These are phyloP conservation scores for Coniochaeta prunicola DNA, from an alignment of 2,329 filamentous ascomycete species.

Conservation along the genomic window DNA sequence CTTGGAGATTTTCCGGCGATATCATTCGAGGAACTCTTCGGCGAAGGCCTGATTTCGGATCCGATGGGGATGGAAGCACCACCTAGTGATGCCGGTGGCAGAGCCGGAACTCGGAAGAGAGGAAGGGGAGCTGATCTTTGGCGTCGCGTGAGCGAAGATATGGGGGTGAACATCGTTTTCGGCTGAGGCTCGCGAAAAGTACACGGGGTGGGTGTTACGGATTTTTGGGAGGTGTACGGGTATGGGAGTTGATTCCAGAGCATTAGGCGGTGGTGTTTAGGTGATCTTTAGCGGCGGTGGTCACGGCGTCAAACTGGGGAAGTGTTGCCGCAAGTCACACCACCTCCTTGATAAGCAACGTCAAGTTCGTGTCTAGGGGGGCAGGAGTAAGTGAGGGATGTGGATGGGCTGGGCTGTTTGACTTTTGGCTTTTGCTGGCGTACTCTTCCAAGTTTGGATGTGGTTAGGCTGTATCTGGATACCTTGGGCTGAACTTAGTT, in stretches of 20 bases:
- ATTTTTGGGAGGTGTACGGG: background rate
- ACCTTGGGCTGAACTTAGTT: background rate
- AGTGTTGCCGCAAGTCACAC: background rate
- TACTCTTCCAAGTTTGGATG: background rate
- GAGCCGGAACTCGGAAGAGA: background rate
- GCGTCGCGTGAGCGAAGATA: slow-evolving; percentile 49
- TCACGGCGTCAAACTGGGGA: background rate
- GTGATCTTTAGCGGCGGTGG: background rate
- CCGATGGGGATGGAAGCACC: background rate
- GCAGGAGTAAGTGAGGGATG: background rate
- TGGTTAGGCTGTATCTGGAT: background rate
- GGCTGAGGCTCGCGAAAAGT: slow-evolving; percentile 28
- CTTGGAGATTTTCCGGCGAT: background rate
- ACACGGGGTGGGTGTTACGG: background rate
- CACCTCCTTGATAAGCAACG: background rate
- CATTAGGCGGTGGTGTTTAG: background rate
- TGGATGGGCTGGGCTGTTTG: background rate
- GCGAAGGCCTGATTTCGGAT: background rate
- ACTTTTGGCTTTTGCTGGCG: background rate
- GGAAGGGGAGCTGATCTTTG: slow-evolving; percentile 35
- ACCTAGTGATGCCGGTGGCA: background rate
- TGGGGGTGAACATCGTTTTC: slow-evolving; percentile 53
- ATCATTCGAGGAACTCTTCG: background rate
- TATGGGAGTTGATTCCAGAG: background rate
- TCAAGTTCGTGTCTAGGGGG: background rate